phyloP scores from a whole-genome alignment of 2,329 filamentous ascomycete genomes.

The Diplodia scrobiculata region DNA sequence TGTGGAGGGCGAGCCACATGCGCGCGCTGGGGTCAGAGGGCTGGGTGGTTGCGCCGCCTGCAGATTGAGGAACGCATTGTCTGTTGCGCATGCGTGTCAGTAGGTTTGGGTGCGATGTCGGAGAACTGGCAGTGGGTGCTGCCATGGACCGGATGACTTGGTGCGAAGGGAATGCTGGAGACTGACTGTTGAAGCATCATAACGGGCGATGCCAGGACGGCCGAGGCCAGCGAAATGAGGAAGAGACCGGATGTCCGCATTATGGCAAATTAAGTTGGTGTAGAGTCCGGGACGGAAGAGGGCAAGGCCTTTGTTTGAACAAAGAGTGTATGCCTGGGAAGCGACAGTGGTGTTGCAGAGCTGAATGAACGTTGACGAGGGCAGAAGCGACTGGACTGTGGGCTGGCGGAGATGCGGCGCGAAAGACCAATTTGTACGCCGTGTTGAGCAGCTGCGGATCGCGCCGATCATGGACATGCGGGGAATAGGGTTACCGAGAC shows the following conservation, averaged over 20 bases:
- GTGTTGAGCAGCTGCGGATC: conserved; percentile 9
- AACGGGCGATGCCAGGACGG: neutral
- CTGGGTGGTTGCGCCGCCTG: neutral
- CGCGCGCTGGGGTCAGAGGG: conserved; percentile 29
- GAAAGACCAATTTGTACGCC: conserved; percentile 13
- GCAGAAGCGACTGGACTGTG: neutral
- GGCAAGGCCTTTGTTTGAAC: neutral
- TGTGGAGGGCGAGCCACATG: conserved; percentile 69
- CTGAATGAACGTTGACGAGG: neutral
- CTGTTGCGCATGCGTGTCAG: neutral
- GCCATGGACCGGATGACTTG: no score
- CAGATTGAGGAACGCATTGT: neutral
- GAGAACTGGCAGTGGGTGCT: no score
- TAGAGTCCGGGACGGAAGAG: neutral
- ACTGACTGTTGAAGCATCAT: neutral
- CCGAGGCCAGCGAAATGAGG: neutral
- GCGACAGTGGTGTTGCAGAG: neutral
- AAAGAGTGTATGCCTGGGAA: neutral
- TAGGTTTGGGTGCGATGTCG: no score
- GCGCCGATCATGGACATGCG: conserved; percentile 7
- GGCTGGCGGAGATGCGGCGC: neutral
- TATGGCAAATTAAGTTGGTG: neutral
- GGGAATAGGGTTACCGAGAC: conserved; percentile 16
- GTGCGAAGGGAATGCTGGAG: neutral
- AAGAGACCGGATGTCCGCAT: conserved; percentile 5